Evolutionary conservation across 805 yeast genomes (phyloP), one percentile per base, ranked within the genome.

Genomic region (Candida sanyiensis): DNA sequence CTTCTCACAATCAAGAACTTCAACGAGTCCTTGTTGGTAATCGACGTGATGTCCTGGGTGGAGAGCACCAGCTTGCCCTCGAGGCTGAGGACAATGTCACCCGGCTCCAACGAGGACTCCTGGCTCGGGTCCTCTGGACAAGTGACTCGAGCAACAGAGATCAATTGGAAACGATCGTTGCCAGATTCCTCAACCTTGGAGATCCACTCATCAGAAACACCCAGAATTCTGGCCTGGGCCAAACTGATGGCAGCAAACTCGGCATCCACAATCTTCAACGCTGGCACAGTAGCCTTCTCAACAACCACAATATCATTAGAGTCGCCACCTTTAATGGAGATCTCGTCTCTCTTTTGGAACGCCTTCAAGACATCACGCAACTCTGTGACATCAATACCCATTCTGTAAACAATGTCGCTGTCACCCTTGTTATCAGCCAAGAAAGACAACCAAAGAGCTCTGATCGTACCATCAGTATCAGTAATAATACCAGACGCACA

Each of bases 191-290:
- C 95, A 55, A 85, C 71, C 45, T 67, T 69, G 25, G 67, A 54
- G 44, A 89, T 82, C 94, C 95, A 87, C 30, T 75, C 76, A 49
- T 84, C 90, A 0, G 93, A 75, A 17, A 88, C 95, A n/a, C 95
- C 95, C 52, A 85, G 72, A 32, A 84, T 74, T 59, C 96, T 76
- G 3, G 94, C 95, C 52, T 77, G 81, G 19, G 78, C 71, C 18
- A 87, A 66, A 2, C 85, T 72, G 24, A 83, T 66, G 0, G 88
- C 69, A 12, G 73, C 72, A 49, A 86, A 78, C 51, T 86, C 96
- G 26, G 85, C 81, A 54, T 88, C 96, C 35, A 89, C 69, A 35
- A 86, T 77, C 44, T 83, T 70, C 29, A 79, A 67, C 21, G 70
- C 64, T 5, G 90, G 88, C 23, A 34, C 16, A n/a, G 18, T 27